A percentile compares a stretch with the other conserved stretches of the same genome.
phyloP scores from a whole-genome alignment of 805 yeast genomes.

The Wickerhamiella slavikovae region DNA sequence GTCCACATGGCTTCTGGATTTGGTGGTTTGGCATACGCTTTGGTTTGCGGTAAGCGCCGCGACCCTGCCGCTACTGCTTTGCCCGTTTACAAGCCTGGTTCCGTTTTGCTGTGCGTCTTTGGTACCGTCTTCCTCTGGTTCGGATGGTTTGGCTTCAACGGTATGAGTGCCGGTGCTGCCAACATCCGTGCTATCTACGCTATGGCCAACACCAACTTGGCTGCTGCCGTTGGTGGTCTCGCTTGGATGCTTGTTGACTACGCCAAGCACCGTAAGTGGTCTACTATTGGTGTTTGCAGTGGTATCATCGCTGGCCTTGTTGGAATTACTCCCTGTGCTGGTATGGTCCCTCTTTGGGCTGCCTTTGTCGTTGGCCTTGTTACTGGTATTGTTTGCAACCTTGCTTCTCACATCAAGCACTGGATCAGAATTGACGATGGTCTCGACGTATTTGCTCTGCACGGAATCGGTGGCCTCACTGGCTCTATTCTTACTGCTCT shows the following conservation, averaged over 20 bases:
- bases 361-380: constrained; percentile 68
- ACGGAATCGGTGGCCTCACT: constrained; percentile 80
- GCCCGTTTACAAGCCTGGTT: constrained; percentile 87
- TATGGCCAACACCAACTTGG: constrained; percentile 75
- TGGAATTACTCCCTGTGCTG: constrained; percentile 94
- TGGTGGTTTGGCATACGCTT: constrained; percentile 86
- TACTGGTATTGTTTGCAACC: constrained; percentile 61
- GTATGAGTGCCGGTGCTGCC: constrained; percentile 92
- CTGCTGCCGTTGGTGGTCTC: constrained; percentile 84
- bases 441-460: constrained; percentile 82
- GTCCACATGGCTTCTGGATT: constrained; percentile 90
- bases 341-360: constrained; percentile 82
- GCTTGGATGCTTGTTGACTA: constrained; percentile 88
- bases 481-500: constrained; percentile 77
- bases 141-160: constrained; percentile 98
- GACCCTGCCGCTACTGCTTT: constrained; percentile 47
- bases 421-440: constrained; percentile 75
- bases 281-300: constrained; percentile 78
- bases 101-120: constrained; percentile 71
- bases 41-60: constrained; percentile 78
- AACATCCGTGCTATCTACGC: constrained; percentile 90
- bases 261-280: constrained; percentile 78
- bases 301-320: constrained; percentile 90
- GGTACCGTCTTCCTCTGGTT: constrained; percentile 95
- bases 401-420: constrained; percentile 63